Evolutionary conservation across 2,329 filamentous ascomycete species (phyloP), one percentile per base, ranked within the genome.

Genomic region (Fusarium goolgardi): DNA sequence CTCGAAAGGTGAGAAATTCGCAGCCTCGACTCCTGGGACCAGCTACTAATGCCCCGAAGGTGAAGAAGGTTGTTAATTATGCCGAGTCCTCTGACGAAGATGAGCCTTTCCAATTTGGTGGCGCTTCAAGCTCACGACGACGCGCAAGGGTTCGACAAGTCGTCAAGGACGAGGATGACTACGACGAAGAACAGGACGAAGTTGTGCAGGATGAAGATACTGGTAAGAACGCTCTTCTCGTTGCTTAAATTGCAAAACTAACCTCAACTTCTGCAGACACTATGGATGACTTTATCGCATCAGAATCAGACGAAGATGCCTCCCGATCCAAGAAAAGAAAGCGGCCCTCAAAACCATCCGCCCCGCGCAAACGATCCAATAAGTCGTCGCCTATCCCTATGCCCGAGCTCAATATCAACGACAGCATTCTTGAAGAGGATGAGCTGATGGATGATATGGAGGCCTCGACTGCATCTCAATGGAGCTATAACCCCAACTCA

Each of bases 271-370:
- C 11, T 12, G 3, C 49, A 86, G 82, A 85, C 80, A 92, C 96
- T 55, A 88, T 96, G 81, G 93, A 90, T 64, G 92, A 97, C 76
- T 98, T 98, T 73, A 84, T 98, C 25, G 94, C 91, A 6, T 89
- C 91, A 73, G 93, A 96, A 41, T 95, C 93, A 0, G 94, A 97
- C 47, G 91, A 89, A 20, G 77, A 76, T 16, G 75, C 84, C 65
- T 69, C 82, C 72, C 76, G 84, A 25, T 82, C 90, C 0, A 91
- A 88, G 75, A 97, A 97, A 80, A 82, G 91, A 73, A 97, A 97
- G 79, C 85, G 91, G n/a, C 78, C 87, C 10, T 74, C 83, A 15
- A 86, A 87, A 74, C 63, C 83, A 16, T 75, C 81, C 18, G 75
- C 80, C 0, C 79, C 88, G 2, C 85, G 90, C 49, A 95, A 95